A percentile compares a stretch with the other conserved stretches of the same genome.
phyloP scores from a whole-genome alignment of 208 protist species.

The Phytomonas francai region DNA sequence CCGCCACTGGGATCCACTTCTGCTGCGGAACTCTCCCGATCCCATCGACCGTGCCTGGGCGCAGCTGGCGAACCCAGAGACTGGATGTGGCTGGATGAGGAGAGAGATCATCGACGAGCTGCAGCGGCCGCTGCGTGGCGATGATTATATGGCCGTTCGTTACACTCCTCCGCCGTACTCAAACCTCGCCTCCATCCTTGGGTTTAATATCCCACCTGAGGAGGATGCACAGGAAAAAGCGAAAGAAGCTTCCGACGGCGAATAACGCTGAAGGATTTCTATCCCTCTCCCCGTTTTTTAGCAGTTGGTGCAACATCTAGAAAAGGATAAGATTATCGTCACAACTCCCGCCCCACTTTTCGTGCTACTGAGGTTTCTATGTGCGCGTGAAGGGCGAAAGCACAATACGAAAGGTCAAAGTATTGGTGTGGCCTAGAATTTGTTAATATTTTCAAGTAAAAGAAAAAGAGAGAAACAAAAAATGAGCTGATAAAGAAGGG shows the following conservation, averaged over 20 bases:
- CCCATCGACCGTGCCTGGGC: slow-evolving; percentile 86
- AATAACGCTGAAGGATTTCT: neutral
- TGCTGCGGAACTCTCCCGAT: slow-evolving; percentile 83
- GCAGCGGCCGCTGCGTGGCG: slow-evolving; percentile 71
- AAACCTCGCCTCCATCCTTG: slow-evolving; percentile 44
- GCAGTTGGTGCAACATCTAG: neutral
- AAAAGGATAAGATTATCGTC: neutral
- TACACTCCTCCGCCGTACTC: slow-evolving; percentile 85
- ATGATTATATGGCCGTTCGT: slow-evolving; percentile 76
- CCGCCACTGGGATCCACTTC: slow-evolving; percentile 63
- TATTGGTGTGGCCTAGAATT: neutral
- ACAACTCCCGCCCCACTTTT: neutral
- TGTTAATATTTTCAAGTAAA: neutral
- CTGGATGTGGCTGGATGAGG: slow-evolving; percentile 84
- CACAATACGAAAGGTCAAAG: neutral
- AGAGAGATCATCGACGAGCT: slow-evolving; percentile 73
- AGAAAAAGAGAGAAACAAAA: neutral
- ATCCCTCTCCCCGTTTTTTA: neutral
- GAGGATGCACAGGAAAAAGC: neutral
- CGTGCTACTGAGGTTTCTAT: neutral
- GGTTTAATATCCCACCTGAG: slow-evolving; percentile 20
- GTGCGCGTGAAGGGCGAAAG: neutral
- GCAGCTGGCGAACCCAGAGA: slow-evolving; percentile 64
- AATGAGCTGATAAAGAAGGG: neutral
- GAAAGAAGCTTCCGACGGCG: neutral